phyloP scores from a whole-genome alignment of 176 grass and related monocot species.

The Ensete ventricosum region DNA sequence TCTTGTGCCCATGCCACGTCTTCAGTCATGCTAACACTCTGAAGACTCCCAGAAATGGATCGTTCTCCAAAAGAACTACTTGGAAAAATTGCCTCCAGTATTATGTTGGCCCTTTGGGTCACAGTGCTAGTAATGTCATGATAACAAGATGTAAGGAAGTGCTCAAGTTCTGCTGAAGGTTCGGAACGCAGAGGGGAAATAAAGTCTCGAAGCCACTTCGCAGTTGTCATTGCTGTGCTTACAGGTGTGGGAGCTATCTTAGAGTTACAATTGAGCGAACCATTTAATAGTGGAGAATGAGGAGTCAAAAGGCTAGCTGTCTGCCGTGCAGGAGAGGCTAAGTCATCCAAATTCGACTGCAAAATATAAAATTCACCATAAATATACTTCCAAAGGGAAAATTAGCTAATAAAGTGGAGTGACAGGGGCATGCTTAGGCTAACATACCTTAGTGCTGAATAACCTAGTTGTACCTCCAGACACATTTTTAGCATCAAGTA shows the following conservation, averaged over 20 bases:
- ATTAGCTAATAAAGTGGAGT: not conserved
- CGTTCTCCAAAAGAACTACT: slow-evolving; percentile 36
- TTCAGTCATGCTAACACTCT: slow-evolving; percentile 55
- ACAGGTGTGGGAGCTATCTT: slow-evolving; percentile 72
- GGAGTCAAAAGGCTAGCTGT: slow-evolving; percentile 62
- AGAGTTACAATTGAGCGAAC: slow-evolving; percentile 30
- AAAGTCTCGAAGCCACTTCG: slow-evolving; percentile 88
- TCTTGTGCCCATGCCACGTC: slow-evolving; percentile 69
- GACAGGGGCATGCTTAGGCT: not conserved
- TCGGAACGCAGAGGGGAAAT: slow-evolving; percentile 69
- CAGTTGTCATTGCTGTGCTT: slow-evolving; percentile 85
- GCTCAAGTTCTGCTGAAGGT: slow-evolving; percentile 56
- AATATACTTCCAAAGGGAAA: slow-evolving; percentile 8
- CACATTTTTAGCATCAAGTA: slow-evolving; percentile 24
- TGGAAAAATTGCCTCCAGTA: slow-evolving; percentile 87
- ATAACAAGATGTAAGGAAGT: slow-evolving; percentile 59
- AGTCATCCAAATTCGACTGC: slow-evolving; percentile 63
- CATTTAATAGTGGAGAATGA: slow-evolving; percentile 40
- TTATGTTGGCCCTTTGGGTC: slow-evolving; percentile 47
- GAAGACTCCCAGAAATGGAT: slow-evolving; percentile 37
- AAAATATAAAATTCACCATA: slow-evolving; percentile 25
- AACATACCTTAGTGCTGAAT: slow-evolving; percentile 40
- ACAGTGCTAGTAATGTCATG: slow-evolving; percentile 46
- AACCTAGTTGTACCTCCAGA: slow-evolving; percentile 29
- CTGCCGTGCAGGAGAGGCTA: slow-evolving; percentile 66